Percentiles rank a stretch among this genome's conserved stretches.
Evolutionary conservation across 1,284 basidiomycete species (phyloP).

Genomic region (Polyporus tsugae): DNA sequence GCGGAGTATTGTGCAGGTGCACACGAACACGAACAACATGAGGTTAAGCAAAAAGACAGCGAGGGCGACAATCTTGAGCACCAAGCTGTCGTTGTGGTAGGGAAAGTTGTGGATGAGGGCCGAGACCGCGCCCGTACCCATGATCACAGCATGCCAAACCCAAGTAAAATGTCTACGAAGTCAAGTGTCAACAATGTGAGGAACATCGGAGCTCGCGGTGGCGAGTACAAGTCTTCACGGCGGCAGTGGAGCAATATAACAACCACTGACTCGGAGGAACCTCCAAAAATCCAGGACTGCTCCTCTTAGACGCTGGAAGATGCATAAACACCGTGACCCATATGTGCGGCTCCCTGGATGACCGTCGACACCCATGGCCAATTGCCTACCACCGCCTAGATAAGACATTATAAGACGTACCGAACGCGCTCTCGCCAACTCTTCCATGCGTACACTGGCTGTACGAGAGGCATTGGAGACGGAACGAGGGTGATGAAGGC

Average conservation of each 20-base stretch:
- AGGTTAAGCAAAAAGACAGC: slow-evolving; percentile 63
- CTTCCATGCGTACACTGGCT: slow-evolving; percentile 39
- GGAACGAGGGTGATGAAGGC: slow-evolving; percentile 16
- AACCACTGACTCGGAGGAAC: not conserved
- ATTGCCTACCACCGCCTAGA: not conserved
- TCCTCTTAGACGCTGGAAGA: not conserved
- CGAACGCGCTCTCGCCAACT: slow-evolving; percentile 40
- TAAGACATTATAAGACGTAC: slow-evolving; percentile 23
- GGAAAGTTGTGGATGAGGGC: slow-evolving; percentile 51
- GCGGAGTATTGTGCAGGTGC: slow-evolving; percentile 49
- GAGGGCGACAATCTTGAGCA: slow-evolving; percentile 46
- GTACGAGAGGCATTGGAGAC: slow-evolving; percentile 34
- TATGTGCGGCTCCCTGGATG: not conserved
- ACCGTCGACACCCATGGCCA: no score
- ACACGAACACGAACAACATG: slow-evolving; percentile 58
- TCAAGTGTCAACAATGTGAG: slow-evolving; percentile 9
- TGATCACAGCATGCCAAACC: slow-evolving; percentile 55
- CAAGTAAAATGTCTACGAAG: slow-evolving; percentile 44
- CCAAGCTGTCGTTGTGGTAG: slow-evolving; percentile 45
- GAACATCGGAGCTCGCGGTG: not conserved
- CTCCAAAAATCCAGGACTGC: not conserved
- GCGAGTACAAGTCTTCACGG: not conserved
- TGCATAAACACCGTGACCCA: no score
- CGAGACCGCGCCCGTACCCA: slow-evolving; percentile 54
- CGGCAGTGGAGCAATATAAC: not conserved